These are phyloP conservation scores for Pleurotus citrinopileatus DNA, from an alignment of 768 basidiomycete species.

Conservation along the genomic window DNA sequence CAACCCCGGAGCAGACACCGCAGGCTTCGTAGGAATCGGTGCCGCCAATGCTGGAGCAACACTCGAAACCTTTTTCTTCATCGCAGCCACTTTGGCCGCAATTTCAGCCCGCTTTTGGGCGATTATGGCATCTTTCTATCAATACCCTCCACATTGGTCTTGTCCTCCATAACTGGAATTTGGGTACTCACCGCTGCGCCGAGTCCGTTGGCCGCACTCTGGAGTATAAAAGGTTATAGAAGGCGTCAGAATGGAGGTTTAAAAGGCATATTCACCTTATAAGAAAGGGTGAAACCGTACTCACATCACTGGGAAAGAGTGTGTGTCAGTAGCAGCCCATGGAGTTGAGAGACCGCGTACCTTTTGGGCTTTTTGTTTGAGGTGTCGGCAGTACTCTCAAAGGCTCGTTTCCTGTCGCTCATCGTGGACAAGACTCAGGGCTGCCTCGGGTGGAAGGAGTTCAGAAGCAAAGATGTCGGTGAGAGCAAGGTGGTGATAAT, in stretches of 20 bases:
- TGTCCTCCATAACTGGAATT: neutral
- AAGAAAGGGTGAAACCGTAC: constrained; percentile 37
- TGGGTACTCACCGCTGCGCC: constrained; percentile 38
- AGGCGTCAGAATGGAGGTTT: constrained; percentile 52
- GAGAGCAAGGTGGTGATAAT: neutral
- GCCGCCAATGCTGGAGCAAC: constrained; percentile 29
- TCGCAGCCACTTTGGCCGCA: constrained; percentile 79
- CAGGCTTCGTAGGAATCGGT: constrained; percentile 36
- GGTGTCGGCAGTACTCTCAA: constrained; percentile 52
- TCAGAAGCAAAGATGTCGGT: neutral
- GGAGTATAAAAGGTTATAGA: constrained; percentile 65
- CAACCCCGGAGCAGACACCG: constrained; percentile 26
- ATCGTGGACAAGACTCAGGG: constrained; percentile 35
- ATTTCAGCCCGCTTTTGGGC: constrained; percentile 84
- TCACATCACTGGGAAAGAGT: constrained; percentile 61
- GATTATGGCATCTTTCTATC: constrained; percentile 59
- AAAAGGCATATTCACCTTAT: constrained; percentile 72
- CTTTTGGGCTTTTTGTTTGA: constrained; percentile 65
- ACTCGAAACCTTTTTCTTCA: constrained; percentile 42
- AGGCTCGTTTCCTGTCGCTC: constrained; percentile 66
- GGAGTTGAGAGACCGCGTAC: constrained; percentile 33
- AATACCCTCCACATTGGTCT: neutral
- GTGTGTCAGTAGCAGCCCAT: constrained; percentile 15
- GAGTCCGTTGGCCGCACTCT: constrained; percentile 52
- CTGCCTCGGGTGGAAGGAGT: too few relatives aligned